Percentiles rank a stretch among this genome's conserved stretches.
Conservation (phyloP, 805 yeast species). For the Grigorovia jiainica region DNA sequence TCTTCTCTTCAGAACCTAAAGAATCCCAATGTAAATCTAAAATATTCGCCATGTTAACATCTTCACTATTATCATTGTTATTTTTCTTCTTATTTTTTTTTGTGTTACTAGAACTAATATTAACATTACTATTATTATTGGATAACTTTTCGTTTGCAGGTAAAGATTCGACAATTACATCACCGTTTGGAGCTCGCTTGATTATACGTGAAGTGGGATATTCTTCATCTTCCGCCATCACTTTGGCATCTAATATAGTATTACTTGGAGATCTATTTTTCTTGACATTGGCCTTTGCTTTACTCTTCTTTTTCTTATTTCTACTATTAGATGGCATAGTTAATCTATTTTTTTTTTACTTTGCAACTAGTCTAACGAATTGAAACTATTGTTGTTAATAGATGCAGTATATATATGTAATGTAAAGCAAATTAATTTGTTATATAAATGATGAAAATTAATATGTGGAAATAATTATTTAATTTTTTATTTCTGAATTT, state of each 20-base stretch:
- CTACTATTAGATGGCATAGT: slow-evolving; percentile 22
- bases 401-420: background rate
- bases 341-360: background rate
- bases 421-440: too few relatives aligned
- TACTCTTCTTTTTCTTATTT: slow-evolving; percentile 22
- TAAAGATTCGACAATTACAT: slow-evolving; percentile 54
- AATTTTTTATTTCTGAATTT: background rate
- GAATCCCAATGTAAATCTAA: slow-evolving; percentile 50
- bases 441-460: too few relatives aligned
- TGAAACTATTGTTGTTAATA: too few relatives aligned
- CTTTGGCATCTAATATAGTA: slow-evolving; percentile 30
- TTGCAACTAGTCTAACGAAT: too few relatives aligned
- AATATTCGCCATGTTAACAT: slow-evolving; percentile 13
- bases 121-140: background rate
- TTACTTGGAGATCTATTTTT: slow-evolving; percentile 6
- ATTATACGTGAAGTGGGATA: slow-evolving; percentile 67
- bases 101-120: background rate
- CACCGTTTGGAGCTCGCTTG: slow-evolving; percentile 65
- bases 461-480: too few relatives aligned
- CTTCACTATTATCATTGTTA: background rate
- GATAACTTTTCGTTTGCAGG: slow-evolving; percentile 11
- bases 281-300: slow-evolving; percentile 12
- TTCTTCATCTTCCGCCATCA: slow-evolving; percentile 48
- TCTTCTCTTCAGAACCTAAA: slow-evolving; percentile 50
- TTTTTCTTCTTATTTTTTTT: slow-evolving; percentile 2